phyloP scores from a whole-genome alignment of 495 filamentous ascomycete species.

The Pyronema domesticum region DNA sequence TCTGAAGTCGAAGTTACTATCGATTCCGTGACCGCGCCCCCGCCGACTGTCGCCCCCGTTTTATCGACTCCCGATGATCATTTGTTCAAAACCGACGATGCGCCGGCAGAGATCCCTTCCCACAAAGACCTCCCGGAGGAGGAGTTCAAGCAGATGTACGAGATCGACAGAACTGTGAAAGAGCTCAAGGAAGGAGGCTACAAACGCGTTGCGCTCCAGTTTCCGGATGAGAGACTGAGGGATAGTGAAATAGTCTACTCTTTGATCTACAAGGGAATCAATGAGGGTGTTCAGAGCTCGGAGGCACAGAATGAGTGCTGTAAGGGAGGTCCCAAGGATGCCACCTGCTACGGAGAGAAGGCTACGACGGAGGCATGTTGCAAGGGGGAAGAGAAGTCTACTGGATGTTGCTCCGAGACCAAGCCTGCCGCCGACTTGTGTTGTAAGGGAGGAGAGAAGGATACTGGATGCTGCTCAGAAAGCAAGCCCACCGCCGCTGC shows the following conservation, averaged over 20 bases:
- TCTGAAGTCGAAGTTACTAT: too few species aligned
- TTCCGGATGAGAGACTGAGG: slow-evolving; percentile 76
- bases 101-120: slow-evolving; percentile 24
- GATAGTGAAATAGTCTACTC: slow-evolving; percentile 73
- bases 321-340: not conserved
- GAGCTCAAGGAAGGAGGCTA: slow-evolving; percentile 57
- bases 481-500: too few species aligned
- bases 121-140: slow-evolving; percentile 40
- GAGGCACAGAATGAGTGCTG: not conserved
- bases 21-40: slow-evolving; percentile 5
- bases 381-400: too few species aligned
- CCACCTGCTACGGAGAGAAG: not conserved
- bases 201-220: slow-evolving; percentile 70
- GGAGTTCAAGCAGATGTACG: slow-evolving; percentile 62
- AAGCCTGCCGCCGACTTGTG: too few species aligned
- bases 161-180: slow-evolving; percentile 60
- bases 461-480: too few species aligned
- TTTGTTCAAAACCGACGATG: slow-evolving; percentile 44
- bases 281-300: slow-evolving; percentile 15
- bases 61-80: slow-evolving; percentile 79
- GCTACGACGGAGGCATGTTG: not conserved
- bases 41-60: slow-evolving; percentile 41
- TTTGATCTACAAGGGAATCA: slow-evolving; percentile 43
- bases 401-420: too few species aligned
- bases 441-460: too few species aligned